Percentiles rank a stretch among this genome's conserved stretches.
Conservation (phyloP, 208 protist species). For the Trypanosomatidae sp. region DNA sequence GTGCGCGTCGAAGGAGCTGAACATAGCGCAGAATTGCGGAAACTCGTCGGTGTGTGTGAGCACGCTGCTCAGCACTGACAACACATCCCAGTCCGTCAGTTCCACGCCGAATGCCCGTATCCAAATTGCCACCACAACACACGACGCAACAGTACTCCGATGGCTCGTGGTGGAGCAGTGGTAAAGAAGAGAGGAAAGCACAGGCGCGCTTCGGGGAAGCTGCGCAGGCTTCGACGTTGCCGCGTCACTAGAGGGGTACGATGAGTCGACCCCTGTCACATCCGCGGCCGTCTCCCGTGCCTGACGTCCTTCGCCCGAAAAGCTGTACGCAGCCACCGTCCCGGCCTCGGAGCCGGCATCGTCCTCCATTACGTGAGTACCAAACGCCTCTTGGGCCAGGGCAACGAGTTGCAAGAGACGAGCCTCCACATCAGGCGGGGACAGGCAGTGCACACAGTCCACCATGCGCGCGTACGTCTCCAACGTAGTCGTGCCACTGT, state of each 20-base stretch:
- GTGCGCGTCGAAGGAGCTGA: constrained; percentile 46
- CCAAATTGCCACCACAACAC: constrained; percentile 73
- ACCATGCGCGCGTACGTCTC: constrained; percentile 77
- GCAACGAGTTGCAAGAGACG: constrained; percentile 47
- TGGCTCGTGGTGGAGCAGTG: constrained; percentile 52
- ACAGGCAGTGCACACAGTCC: constrained; percentile 66
- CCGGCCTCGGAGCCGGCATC: constrained; percentile 37
- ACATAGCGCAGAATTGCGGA: constrained; percentile 50
- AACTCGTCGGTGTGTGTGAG: constrained; percentile 58
- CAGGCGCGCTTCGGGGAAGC: constrained; percentile 29
- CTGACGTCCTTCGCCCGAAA: constrained; percentile 12
- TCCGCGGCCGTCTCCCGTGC: constrained; percentile 10
- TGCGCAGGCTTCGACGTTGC: neutral
- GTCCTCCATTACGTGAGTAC: constrained; percentile 32
- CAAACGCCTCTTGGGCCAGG: constrained; percentile 55
- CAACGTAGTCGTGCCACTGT: constrained; percentile 50
- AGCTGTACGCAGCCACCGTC: constrained; percentile 40
- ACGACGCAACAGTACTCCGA: constrained; percentile 29
- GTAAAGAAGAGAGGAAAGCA: constrained; percentile 78
- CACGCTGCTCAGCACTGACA: constrained; percentile 43
- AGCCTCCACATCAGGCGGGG: constrained; percentile 48
- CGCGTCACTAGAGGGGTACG: constrained; percentile 6
- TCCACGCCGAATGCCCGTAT: constrained; percentile 65
- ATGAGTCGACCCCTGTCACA: neutral
- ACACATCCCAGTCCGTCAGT: constrained; percentile 80